Base-by-base conservation (phyloP, 1,139 yeast genomes). In the Candida sanyaensis region DNA sequence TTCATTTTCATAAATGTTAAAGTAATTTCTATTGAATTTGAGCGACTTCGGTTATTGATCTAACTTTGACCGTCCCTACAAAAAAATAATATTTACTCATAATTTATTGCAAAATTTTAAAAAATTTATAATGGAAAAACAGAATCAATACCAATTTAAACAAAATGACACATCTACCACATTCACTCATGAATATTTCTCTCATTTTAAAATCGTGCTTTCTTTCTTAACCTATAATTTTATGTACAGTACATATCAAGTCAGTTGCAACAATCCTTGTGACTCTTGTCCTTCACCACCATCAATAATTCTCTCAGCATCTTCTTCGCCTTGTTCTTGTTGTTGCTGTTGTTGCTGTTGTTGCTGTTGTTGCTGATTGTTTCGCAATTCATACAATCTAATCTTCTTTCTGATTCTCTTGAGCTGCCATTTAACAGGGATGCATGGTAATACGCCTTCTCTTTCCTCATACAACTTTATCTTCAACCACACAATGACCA, bases 391-490 rank as follows among this genome's bases (percentile, higher is more conserved):
- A 46, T 58, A 64, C 30, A 71, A 55, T 46, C 57, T 58, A 33
- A 71, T 57, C 56, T 83, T 76, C 62, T 84, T 85, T 37, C 67
- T 65, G 31, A 86, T 81, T 45, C 81, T 67, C 49, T 72, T 77
- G 49, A 75, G 63, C 62, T 86, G 95, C 80, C 83, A 81, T 49
- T 61, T 71, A 29, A 83, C 55, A 4, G 93, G 93, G 4, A 86
- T 39, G 5, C 74, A 64, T 3, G 90, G 89, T 26, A 84, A 64
- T 44, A 73, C 72, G 0, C 92, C 92, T 42, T 75, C 64, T 56
- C 77, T 76, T 66, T 90, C 96, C 61, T 84, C 85, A 53, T 70
- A 76, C 48, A 81, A 66, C 58, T 80, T 70, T 8, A 71, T 48
- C 43, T 79, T 69, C 46, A 90, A 71, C 64, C 83, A 68, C 0